A percentile compares a stretch with the other conserved stretches of the same genome.
phyloP scores from a whole-genome alignment of 441 rosid genomes.

The Jatropha podagrica region DNA sequence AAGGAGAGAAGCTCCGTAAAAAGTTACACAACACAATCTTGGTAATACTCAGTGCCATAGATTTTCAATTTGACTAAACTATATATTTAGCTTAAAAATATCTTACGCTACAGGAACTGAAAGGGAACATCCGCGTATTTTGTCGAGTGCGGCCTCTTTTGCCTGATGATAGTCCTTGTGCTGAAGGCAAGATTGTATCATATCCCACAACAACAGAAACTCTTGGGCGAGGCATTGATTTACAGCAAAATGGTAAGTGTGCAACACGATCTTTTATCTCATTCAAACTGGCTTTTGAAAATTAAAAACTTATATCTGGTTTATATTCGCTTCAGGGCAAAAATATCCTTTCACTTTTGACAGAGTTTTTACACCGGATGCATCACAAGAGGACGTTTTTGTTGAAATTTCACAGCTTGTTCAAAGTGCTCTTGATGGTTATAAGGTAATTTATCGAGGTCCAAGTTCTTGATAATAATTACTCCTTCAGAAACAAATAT shows the following conservation, averaged over 20 bases:
- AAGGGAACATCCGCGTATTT: constrained; percentile 96
- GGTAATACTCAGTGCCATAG: constrained; percentile 39
- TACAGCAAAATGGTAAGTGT: constrained; percentile 75
- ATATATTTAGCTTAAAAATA: background rate
- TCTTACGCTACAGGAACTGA: constrained; percentile 63
- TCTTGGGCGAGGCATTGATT: constrained; percentile 76
- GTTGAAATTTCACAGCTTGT: constrained; percentile 92
- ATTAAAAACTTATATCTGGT: constrained; percentile 7
- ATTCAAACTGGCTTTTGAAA: constrained; percentile 3
- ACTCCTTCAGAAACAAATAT: background rate
- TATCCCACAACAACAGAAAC: constrained; percentile 76
- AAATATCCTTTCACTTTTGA: constrained; percentile 87
- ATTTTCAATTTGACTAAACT: background rate
- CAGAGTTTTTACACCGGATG: constrained; percentile 79
- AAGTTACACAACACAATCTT: constrained; percentile 90
- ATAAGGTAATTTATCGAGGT: constrained; percentile 55
- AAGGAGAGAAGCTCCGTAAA: constrained; percentile 85
- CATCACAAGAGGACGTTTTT: constrained; percentile 86
- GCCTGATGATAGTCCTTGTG: constrained; percentile 63
- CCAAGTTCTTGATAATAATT: constrained; percentile 4
- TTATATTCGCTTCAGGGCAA: constrained; percentile 48
- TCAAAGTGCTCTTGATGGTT: constrained; percentile 97
- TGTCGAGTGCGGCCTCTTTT: constrained; percentile 91
- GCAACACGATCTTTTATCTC: constrained; percentile 3
- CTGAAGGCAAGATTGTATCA: constrained; percentile 53